Evolutionary conservation across 2,329 filamentous ascomycete genomes (phyloP).

Genomic region (Fusarium temperatum): DNA sequence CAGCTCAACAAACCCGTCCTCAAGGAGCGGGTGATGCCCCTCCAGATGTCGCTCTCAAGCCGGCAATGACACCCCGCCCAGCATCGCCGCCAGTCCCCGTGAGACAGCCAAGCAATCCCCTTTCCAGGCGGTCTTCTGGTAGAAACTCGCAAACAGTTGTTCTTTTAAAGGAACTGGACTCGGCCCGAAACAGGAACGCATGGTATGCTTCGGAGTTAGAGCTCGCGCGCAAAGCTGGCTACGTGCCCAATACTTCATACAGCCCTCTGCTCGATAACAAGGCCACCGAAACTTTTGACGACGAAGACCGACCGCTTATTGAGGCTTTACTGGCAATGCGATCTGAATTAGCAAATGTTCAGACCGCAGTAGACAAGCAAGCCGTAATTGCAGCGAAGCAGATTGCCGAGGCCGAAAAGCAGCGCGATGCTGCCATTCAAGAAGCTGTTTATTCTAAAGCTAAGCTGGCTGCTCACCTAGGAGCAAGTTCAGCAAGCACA

Average conservation of each 20-base stretch:
- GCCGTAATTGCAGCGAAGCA: constrained; percentile 84
- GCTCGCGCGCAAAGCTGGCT: constrained; percentile 89
- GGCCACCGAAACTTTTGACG: constrained; percentile 80
- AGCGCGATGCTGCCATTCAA: constrained; percentile 91
- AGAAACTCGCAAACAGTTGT: constrained; percentile 75
- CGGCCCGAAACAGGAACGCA: constrained; percentile 84
- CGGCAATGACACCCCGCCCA: constrained; percentile 50
- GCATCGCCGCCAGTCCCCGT: constrained; percentile 67
- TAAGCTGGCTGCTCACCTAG: constrained; percentile 81
- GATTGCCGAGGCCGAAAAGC: constrained; percentile 93
- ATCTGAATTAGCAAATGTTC: constrained; percentile 87
- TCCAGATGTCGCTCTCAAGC: constrained; percentile 62
- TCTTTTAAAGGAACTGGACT: constrained; percentile 86
- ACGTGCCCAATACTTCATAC: constrained; percentile 74
- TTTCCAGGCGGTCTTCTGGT: constrained; percentile 68
- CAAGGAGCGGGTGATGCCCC: constrained; percentile 76
- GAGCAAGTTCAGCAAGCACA: constrained; percentile 69
- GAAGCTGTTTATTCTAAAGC: constrained; percentile 97
- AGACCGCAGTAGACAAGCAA: constrained; percentile 88
- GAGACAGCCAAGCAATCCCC: constrained; percentile 65
- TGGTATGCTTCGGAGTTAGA: constrained; percentile 98
- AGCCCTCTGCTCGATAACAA: constrained; percentile 81
- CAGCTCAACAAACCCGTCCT: constrained; percentile 52
- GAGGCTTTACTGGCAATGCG: constrained; percentile 94
- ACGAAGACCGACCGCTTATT: constrained; percentile 90